Evolutionary conservation across 306 rosid genomes (phyloP).

Genomic region (Styphnolobium japonicum): DNA sequence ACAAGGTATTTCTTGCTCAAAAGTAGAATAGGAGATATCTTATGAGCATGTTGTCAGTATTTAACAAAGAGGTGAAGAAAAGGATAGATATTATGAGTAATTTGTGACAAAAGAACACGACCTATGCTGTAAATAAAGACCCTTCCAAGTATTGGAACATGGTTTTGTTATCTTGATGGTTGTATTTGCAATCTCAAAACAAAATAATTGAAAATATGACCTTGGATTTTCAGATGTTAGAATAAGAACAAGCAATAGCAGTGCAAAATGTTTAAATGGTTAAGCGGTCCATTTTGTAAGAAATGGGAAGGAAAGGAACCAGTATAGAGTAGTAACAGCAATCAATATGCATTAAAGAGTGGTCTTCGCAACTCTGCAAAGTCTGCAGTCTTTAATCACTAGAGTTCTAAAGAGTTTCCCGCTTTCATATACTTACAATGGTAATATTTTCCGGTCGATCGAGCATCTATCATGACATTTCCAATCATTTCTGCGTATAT

Average conservation of each 20-base stretch:
- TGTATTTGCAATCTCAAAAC: conserved; percentile 12
- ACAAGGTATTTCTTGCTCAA: background rate
- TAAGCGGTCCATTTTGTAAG: background rate
- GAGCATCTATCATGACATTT: conserved; percentile 96
- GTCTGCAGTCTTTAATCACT: conserved; percentile 2
- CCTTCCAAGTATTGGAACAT: background rate
- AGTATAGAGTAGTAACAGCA: background rate
- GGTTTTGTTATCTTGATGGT: background rate
- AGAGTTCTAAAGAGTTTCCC: background rate
- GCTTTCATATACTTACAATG: conserved; percentile 65
- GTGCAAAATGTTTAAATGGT: background rate
- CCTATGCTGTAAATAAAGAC: background rate
- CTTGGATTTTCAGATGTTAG: conserved; percentile 7
- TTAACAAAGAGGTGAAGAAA: background rate
- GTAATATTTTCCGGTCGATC: conserved; percentile 96
- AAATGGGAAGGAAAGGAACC: conserved; percentile 15
- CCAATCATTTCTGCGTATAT: conserved; percentile 99
- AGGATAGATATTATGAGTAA: background rate
- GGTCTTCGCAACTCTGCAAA: background rate
- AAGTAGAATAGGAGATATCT: background rate
- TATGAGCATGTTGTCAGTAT: background rate
- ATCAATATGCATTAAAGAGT: background rate
- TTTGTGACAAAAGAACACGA: background rate
- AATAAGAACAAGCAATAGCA: background rate
- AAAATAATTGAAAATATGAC: conserved; percentile 6